phyloP scores from a whole-genome alignment of 805 yeast genomes.

The Priceomyces carsonii region DNA sequence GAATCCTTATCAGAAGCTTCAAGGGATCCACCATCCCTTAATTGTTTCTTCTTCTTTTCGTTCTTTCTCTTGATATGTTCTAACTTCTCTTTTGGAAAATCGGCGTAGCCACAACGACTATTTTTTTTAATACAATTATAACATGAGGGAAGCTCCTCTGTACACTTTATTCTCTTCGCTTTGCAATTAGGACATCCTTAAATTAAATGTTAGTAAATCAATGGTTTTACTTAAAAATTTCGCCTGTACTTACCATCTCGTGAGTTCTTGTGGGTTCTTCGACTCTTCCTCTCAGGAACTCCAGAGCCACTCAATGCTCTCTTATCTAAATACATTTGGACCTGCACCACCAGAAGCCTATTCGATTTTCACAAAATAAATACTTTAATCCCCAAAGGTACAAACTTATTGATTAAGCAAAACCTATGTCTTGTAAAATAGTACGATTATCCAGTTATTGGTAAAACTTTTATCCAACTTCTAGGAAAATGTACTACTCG shows the following conservation, averaged over 20 bases:
- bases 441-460: no score
- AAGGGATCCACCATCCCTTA: no score
- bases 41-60: constrained; percentile 23
- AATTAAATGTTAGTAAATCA: constrained; percentile 9
- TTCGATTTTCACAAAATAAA: no score
- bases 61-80: constrained; percentile 36
- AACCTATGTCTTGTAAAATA: no score
- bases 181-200: constrained; percentile 45
- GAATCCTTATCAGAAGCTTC: no score
- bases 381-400: no score
- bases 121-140: constrained; percentile 38
- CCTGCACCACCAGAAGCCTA: no score
- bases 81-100: constrained; percentile 38
- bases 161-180: constrained; percentile 42
- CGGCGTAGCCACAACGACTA: constrained; percentile 42
- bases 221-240: neutral
- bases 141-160: constrained; percentile 45
- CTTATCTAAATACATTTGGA: no score
- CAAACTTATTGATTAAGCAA: no score
- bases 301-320: no score
- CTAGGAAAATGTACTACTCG: no score
- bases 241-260: constrained; percentile 32
- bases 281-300: constrained; percentile 23
- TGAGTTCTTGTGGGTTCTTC: constrained; percentile 39
- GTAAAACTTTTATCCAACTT: no score